phyloP scores from a whole-genome alignment of 192 early-diverging fungal genomes.

The Coemansia sp. region DNA sequence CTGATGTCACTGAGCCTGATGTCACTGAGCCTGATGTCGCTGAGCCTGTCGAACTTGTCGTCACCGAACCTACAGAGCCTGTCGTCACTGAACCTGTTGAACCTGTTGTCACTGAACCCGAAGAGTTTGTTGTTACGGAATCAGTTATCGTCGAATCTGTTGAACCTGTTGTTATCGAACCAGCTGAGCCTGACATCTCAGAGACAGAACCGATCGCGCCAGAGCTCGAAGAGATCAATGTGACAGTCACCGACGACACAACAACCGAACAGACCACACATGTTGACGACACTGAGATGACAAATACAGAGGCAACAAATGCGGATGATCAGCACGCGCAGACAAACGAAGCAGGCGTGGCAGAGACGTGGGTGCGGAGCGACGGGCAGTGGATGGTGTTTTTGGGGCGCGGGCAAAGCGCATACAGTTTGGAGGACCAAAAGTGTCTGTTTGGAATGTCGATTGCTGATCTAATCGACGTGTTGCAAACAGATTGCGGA shows the following conservation, averaged over 20 bases:
- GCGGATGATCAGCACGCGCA: neutral
- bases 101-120: neutral
- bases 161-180: neutral
- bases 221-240: too few relatives aligned
- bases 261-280: too few relatives aligned
- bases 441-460: slow-evolving; percentile 27
- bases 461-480: slow-evolving; percentile 31
- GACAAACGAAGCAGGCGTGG: slow-evolving; percentile 2
- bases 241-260: neutral
- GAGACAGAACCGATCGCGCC: too few relatives aligned
- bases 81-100: neutral
- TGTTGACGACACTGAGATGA: neutral
- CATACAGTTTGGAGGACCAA: slow-evolving; percentile 30
- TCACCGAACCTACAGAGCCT: neutral
- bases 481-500: slow-evolving; percentile 31
- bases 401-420: slow-evolving; percentile 33
- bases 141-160: neutral
- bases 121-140: neutral
- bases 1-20: neutral
- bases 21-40: neutral
- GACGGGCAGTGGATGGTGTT: slow-evolving; percentile 50
- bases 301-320: neutral
- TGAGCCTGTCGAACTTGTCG: neutral
- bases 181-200: too few relatives aligned
- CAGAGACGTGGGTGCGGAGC: slow-evolving; percentile 43